Conservation (phyloP, 768 basidiomycete genomes). For the Holtermannia corniformis region DNA sequence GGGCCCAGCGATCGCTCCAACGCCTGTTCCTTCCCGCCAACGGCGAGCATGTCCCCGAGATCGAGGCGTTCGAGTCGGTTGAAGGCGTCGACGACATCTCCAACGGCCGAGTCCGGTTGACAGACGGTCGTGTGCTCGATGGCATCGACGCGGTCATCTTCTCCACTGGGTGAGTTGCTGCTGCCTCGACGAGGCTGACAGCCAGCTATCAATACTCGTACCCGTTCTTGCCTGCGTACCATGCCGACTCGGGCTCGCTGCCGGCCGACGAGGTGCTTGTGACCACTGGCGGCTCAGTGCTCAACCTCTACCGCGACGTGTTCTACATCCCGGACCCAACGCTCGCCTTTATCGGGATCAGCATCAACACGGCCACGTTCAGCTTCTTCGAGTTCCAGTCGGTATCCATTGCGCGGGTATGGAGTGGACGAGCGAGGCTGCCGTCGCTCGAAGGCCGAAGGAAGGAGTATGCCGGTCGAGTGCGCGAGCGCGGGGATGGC, state of each 20-base stretch:
- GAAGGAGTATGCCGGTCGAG: conserved; percentile 1
- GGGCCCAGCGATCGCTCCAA: conserved; percentile 13
- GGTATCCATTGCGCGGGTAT: conserved; percentile 22
- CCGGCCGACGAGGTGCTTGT: conserved; percentile 25
- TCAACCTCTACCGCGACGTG: conserved; percentile 44
- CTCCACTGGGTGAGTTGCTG: conserved; percentile 38
- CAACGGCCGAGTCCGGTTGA: conserved; percentile 38
- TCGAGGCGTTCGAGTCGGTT: conserved; percentile 40
- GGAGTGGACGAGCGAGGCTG: conserved; percentile 14
- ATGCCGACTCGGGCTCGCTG: conserved; percentile 14
- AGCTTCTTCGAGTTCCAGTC: conserved; percentile 29
- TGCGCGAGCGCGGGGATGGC: conserved; percentile 11
- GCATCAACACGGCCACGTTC: conserved; percentile 25
- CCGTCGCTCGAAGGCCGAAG: conserved; percentile 4
- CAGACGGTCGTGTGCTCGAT: conserved; percentile 44
- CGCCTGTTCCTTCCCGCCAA: conserved; percentile 18
- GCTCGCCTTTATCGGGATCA: conserved; percentile 40
- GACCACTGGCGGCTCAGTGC: conserved; percentile 45
- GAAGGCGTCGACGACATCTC: conserved; percentile 24
- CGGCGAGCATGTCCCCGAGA: conserved; percentile 41
- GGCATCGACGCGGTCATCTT: conserved; percentile 44
- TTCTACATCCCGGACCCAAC: conserved; percentile 48
- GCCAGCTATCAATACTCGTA: conserved; percentile 44
- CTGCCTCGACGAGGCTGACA: background rate
- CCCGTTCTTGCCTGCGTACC: conserved; percentile 46